Percentiles rank a stretch among this genome's conserved stretches.
These are phyloP conservation scores for Neofusicoccum umdonicola DNA, from an alignment of 2,329 filamentous ascomycete genomes.

Conservation along the genomic window DNA sequence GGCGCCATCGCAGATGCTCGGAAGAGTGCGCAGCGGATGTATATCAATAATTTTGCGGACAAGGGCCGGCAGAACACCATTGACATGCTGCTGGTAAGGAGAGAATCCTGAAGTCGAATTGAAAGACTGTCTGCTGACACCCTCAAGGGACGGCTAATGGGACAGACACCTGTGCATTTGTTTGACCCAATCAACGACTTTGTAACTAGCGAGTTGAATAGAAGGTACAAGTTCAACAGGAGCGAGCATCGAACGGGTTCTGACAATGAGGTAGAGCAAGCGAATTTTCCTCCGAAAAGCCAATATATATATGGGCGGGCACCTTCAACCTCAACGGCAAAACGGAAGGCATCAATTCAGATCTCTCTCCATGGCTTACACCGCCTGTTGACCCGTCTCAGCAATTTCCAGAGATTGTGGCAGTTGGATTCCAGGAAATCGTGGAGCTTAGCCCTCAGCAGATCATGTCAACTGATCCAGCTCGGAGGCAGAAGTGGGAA, in stretches of 20 bases:
- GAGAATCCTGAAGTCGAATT: background rate
- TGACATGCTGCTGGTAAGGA: conserved; percentile 68
- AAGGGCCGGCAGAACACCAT: conserved; percentile 92
- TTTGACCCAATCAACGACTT: conserved; percentile 95
- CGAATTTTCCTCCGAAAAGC: conserved; percentile 73
- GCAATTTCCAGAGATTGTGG: conserved; percentile 77
- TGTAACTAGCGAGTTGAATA: conserved; percentile 72
- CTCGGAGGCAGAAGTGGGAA: conserved; percentile 83
- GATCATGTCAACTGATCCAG: conserved; percentile 97
- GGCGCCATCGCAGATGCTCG: conserved; percentile 92
- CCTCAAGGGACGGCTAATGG: conserved; percentile 66
- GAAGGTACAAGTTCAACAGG: conserved; percentile 34
- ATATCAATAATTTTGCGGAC: conserved; percentile 97
- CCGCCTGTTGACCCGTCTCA: conserved; percentile 58
- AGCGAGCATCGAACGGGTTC: background rate
- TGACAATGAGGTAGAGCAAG: conserved; percentile 42
- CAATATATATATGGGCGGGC: conserved; percentile 78
- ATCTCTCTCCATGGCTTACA: conserved; percentile 83
- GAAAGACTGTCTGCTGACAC: background rate
- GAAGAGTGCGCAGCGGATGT: conserved; percentile 89
- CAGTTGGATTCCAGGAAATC: conserved; percentile 94
- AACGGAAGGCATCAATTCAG: conserved; percentile 71
- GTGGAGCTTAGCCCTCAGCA: conserved; percentile 97
- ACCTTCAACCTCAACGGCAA: conserved; percentile 96
- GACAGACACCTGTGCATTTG: conserved; percentile 78